Conservation (phyloP, 2,329 filamentous ascomycete genomes). For the Nigrospora osmanthi region DNA sequence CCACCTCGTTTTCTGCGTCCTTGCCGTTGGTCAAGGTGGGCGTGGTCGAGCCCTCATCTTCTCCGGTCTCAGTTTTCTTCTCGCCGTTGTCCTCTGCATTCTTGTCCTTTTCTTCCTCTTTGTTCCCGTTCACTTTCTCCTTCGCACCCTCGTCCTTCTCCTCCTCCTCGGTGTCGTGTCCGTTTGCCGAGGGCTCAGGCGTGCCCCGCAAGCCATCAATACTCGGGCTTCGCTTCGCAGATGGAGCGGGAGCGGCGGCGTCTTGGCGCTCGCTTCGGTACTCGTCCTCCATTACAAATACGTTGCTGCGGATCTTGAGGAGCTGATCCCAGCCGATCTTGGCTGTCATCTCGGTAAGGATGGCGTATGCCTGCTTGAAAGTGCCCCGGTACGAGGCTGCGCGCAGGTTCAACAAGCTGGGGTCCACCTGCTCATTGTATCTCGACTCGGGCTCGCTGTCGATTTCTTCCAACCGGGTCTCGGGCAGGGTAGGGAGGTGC, state of each 20-base stretch:
- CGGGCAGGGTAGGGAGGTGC: conserved; percentile 75
- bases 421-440: conserved; percentile 79
- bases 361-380: conserved; percentile 88
- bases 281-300: conserved; percentile 99
- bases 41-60: conserved; percentile 23
- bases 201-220: conserved; percentile 69
- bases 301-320: conserved; percentile 87
- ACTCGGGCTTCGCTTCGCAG: conserved; percentile 64
- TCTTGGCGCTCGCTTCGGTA: conserved; percentile 84
- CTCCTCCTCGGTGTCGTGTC: conserved; percentile 24
- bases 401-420: conserved; percentile 75
- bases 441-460: conserved; percentile 81
- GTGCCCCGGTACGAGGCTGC: conserved; percentile 90
- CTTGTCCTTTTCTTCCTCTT: conserved; percentile 24
- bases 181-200: conserved; percentile 50
- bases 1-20: conserved; percentile 38
- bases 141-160: conserved; percentile 26
- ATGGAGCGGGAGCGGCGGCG: conserved; percentile 32
- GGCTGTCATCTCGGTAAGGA: conserved; percentile 90
- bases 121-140: conserved; percentile 25
- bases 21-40: conserved; percentile 30
- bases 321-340: conserved; percentile 98
- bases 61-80: conserved; percentile 9
- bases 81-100: conserved; percentile 15
- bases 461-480: conserved; percentile 91